Base-by-base conservation (phyloP, 805 yeast species). In the Monosporozyma yasuniensis region DNA sequence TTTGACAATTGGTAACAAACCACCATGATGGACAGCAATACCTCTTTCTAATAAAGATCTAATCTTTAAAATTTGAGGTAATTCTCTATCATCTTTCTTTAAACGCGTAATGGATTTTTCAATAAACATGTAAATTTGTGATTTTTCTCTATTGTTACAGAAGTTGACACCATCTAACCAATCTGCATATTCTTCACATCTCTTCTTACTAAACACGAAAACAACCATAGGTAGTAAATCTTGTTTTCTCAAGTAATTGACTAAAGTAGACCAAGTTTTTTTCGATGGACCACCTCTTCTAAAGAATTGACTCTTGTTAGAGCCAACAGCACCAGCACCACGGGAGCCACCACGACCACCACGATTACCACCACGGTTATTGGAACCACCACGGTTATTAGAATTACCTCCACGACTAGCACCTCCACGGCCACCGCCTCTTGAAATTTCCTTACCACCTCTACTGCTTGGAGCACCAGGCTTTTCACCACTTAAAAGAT, bases 11-110 rank as follows among this genome's bases (percentile, higher is more conserved):
- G 98, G 98, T 50, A 90, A 69, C 52, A 90, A 69, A 0, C 98
- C 98, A 63, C 96, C 95, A 67, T 90, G 97, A 64, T 90, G 98
- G 2, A 90, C 95, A 0, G 96, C 97, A 53, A 93, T 85, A 50
- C 99, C 99, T 61, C 97, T 75, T 42, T 87, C 77, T 42, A 93
- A 68, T 75, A 91, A 73, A 28, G 88, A 95, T 56, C 95, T 76
- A 52, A 91, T 76, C 55, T 85, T 81, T 52, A 87, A 55, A 51
- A 93, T 91, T 68, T 93, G 99, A 1, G 99, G 98, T 46, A 93
- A 72, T 50, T 85, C 91, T 54, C 98, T 76, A 64, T 93, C 99
- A 60, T 93, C 99, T 58, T 82, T 84, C 60, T 87, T 87, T 64
- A 88, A 77, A 50, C 99, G 77, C 0, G 90, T 76, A 22, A 90